Evolutionary conservation across 2,329 filamentous ascomycete genomes (phyloP).

Genomic region (Epichloe coenophiala): DNA sequence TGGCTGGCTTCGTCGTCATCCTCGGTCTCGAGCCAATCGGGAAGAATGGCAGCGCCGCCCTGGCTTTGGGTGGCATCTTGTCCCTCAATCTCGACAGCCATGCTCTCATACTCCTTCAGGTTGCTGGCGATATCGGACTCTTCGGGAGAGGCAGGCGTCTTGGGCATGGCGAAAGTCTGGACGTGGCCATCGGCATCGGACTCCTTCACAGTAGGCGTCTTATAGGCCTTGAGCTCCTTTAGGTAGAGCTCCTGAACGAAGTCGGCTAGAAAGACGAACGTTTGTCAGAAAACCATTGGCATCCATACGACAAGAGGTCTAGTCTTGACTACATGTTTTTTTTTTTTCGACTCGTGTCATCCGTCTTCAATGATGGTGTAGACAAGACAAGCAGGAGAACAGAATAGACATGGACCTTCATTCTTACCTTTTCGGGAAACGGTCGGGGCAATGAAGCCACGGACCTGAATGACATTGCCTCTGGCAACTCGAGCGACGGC

Average conservation of each 20-base stretch:
- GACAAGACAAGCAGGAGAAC: not conserved
- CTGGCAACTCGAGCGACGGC: conserved; percentile 31
- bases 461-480: conserved; percentile 30
- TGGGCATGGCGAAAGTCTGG: conserved; percentile 70
- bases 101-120: conserved; percentile 86
- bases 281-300: not conserved
- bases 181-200: conserved; percentile 83
- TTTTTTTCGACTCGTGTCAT: not conserved
- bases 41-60: conserved; percentile 41
- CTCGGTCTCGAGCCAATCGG: conserved; percentile 78
- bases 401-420: not conserved
- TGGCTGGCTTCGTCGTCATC: conserved; percentile 38
- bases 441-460: conserved; percentile 47
- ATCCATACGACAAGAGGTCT: no score
- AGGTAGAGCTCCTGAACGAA: conserved; percentile 97
- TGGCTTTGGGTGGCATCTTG: conserved; percentile 49
- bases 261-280: conserved; percentile 51
- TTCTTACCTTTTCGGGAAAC: conserved; percentile 48
- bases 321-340: no score
- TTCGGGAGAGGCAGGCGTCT: conserved; percentile 77
- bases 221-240: conserved; percentile 90
- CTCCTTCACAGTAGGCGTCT: conserved; percentile 69
- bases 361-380: not conserved
- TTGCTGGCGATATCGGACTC: conserved; percentile 85
- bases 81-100: conserved; percentile 90